Percentiles rank a stretch among this genome's conserved stretches.
Evolutionary conservation across 2,329 filamentous ascomycete species (phyloP).

Genomic region (Albifimbria verrucaria): DNA sequence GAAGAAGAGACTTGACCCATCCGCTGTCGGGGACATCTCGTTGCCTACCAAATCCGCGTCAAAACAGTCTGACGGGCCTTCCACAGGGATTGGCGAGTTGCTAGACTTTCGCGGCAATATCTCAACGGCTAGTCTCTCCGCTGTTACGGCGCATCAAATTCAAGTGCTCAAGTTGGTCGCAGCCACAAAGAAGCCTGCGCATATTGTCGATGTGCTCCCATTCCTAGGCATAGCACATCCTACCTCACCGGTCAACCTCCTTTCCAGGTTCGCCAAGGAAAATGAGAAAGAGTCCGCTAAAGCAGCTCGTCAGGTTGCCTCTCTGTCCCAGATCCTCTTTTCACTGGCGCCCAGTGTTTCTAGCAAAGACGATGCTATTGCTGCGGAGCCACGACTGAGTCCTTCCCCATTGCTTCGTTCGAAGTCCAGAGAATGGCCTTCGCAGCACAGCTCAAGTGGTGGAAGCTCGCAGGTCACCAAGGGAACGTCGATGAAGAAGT

Average conservation of each 20-base stretch:
- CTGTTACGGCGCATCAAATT: constrained; percentile 63
- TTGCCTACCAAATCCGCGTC: constrained; percentile 21
- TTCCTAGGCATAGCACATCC: constrained; percentile 49
- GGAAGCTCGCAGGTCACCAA: constrained; percentile 58
- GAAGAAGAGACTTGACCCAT: constrained; percentile 57
- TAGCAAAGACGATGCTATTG: constrained; percentile 55
- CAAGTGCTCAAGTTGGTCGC: constrained; percentile 63
- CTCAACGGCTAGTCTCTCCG: constrained; percentile 41
- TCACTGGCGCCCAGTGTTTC: constrained; percentile 67
- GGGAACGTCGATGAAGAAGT: constrained; percentile 62
- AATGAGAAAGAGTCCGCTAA: constrained; percentile 50
- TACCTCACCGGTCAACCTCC: constrained; percentile 57
- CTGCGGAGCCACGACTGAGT: constrained; percentile 50
- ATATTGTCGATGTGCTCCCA: constrained; percentile 55
- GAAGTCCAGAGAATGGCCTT: constrained; percentile 64
- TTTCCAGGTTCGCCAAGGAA: constrained; percentile 44
- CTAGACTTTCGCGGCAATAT: constrained; percentile 55
- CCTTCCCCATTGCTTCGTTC: constrained; percentile 57
- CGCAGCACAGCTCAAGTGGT: constrained; percentile 60
- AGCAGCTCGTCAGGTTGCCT: constrained; percentile 62
- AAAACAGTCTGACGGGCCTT: constrained; percentile 23
- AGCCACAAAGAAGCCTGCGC: constrained; percentile 54
- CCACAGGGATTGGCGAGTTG: constrained; percentile 50
- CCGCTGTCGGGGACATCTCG: constrained; percentile 27
- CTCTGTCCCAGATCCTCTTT: constrained; percentile 61